Conservation (phyloP, 1,139 yeast species). For the Pichia sp. region DNA sequence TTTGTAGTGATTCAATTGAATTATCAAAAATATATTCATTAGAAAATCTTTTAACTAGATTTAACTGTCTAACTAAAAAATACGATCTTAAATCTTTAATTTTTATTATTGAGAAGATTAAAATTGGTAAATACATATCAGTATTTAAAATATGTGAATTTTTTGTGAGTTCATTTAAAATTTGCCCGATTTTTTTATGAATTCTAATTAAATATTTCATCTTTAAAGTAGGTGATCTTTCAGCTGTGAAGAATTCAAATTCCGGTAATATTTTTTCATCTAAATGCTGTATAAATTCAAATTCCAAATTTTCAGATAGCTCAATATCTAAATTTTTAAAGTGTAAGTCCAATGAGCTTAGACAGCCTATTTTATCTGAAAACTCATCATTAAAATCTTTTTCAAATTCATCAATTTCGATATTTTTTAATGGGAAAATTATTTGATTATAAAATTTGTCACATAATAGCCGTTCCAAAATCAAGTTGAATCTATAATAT, state of each 20-base stretch:
- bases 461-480: conserved; percentile 37
- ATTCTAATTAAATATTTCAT: conserved; percentile 34
- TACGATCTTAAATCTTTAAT: conserved; percentile 34
- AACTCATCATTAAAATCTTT: conserved; percentile 22
- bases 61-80: conserved; percentile 43
- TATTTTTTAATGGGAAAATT: conserved; percentile 28
- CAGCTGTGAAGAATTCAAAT: conserved; percentile 29
- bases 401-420: conserved; percentile 27
- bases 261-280: conserved; percentile 23
- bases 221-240: conserved; percentile 36
- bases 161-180: conserved; percentile 31
- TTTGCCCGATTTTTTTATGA: conserved; percentile 29
- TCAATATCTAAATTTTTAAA: conserved; percentile 26
- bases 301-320: conserved; percentile 20
- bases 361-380: conserved; percentile 21
- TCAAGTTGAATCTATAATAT: conserved; percentile 30
- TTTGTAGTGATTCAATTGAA: conserved; percentile 17
- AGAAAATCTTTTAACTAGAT: conserved; percentile 51
- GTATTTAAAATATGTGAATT: conserved; percentile 27
- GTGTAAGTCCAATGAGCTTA: conserved; percentile 21
- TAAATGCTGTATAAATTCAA: conserved; percentile 17
- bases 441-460: conserved; percentile 36
- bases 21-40: conserved; percentile 33
- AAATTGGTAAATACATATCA: conserved; percentile 51
- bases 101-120: conserved; percentile 45